These are phyloP conservation scores for Aphanomyces cochlioides DNA, from an alignment of 352 stramenopile genomes.

Conservation along the genomic window DNA sequence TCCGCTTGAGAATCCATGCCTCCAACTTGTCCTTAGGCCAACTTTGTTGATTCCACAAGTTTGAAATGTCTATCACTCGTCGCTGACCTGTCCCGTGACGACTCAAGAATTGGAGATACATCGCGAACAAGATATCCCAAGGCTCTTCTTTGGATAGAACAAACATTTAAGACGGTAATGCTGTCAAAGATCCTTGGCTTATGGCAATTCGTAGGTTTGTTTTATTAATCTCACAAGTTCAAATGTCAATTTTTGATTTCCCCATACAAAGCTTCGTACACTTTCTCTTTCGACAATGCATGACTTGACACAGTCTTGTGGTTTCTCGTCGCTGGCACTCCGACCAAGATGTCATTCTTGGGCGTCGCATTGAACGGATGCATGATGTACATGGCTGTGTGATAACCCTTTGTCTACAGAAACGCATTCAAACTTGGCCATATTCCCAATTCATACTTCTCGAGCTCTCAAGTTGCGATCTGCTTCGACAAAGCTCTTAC, in stretches of 20 bases:
- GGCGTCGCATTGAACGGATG: slow-evolving; percentile 59
- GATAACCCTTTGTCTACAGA: slow-evolving; percentile 38
- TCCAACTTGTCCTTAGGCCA: too few relatives aligned
- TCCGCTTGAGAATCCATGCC: too few relatives aligned
- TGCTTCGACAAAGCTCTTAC: slow-evolving; percentile 78
- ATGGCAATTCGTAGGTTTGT: background rate
- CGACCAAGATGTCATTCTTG: slow-evolving; percentile 82
- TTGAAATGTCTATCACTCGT: too few relatives aligned
- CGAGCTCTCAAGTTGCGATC: slow-evolving; percentile 61
- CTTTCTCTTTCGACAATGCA: background rate
- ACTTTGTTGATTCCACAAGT: too few relatives aligned
- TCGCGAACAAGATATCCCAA: too few relatives aligned
- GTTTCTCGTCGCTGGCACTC: slow-evolving; percentile 38
- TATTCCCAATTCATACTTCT: slow-evolving; percentile 34
- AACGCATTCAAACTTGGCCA: background rate
- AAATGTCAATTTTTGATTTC: background rate
- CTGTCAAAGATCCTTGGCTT: background rate
- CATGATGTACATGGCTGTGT: slow-evolving; percentile 78
- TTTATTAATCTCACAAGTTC: slow-evolving; percentile 4
- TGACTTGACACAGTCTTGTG: background rate
- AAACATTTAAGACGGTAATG: too few relatives aligned
- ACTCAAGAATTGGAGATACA: too few relatives aligned
- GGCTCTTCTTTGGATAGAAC: too few relatives aligned
- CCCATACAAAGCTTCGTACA: slow-evolving; percentile 20
- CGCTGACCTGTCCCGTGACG: too few relatives aligned